Evolutionary conservation across 2,329 filamentous ascomycete genomes (phyloP).

Genomic region (Teratosphaeria gauchensis): DNA sequence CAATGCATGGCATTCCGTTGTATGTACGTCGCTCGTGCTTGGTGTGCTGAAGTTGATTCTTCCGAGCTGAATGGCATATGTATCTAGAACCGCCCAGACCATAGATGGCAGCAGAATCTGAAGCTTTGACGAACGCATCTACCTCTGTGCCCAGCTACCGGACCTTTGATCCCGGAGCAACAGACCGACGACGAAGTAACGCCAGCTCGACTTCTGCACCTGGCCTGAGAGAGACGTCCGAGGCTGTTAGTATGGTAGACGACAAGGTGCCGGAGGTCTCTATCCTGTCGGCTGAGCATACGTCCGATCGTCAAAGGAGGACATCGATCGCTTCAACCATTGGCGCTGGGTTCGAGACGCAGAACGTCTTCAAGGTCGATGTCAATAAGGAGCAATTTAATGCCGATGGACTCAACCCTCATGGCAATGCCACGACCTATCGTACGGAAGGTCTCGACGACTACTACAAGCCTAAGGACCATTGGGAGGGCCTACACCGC

Average conservation of each 20-base stretch:
- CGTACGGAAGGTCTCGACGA: constrained; percentile 78
- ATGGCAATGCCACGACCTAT: constrained; percentile 72
- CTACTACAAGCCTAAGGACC: constrained; percentile 75
- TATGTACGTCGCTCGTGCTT: neutral
- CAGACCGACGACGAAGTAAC: neutral
- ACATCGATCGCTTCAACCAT: neutral
- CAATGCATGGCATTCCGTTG: neutral
- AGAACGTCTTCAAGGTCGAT: neutral
- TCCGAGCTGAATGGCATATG: neutral
- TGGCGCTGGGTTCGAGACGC: neutral
- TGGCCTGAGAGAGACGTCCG: neutral
- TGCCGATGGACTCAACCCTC: neutral
- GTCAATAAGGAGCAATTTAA: neutral
- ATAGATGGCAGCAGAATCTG: neutral
- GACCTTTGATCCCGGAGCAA: neutral
- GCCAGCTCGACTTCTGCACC: neutral
- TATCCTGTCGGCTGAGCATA: neutral
- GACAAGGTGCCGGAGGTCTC: neutral
- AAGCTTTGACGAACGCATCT: neutral
- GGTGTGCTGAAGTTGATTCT: neutral
- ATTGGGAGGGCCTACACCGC: constrained; percentile 50
- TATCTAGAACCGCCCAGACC: neutral
- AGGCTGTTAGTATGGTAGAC: neutral
- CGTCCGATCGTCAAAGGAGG: neutral
- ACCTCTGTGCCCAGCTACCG: neutral